Evolutionary conservation across 768 basidiomycete species (phyloP), one percentile per base, ranked within the genome.

Genomic region (Exidia glandulosa): DNA sequence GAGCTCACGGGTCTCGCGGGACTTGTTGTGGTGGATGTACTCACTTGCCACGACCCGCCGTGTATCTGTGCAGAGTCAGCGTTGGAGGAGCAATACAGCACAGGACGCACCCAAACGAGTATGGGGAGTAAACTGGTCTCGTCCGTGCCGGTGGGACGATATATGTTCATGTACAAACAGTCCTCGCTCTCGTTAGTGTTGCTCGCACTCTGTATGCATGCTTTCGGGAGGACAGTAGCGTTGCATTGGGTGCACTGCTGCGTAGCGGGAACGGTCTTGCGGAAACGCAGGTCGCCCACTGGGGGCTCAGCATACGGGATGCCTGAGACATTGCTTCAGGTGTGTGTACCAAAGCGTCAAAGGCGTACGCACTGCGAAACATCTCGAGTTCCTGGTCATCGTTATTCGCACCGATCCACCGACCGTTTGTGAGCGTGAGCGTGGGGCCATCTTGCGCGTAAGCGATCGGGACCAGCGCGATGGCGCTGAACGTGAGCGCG

Each of bases 251-350:
- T 23, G 41, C 41, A 45, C 41, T 19, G 16, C 19, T 14, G 10
- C 41, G 16, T 14, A 14, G 41, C 41, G 19, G 41, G 41, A 23
- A 14, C 19, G 19, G 41, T 23, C 3, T 19, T 10, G 41, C 41
- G 41, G 34, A 75, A 63, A 9, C 73, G 71, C 50, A 70, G 61
- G 10, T 57, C 32, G 3, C 69, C 69, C 1, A 71, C 48, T 30
- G 73, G 73, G 31, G 70, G 68, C 60, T 73, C 64, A 4, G 75
- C 73, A 55, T 66, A 75, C 0, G 73, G 73, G 23, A 75, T 70
- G 4, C 71, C 73, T 76, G 60, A 75, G 12, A 84, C 78, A 82
- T 86, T 66, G 74, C 63, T 9, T 84, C 79, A 12, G 77, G 77
- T 9, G 76, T 77, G 55, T 77, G 77, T 63, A 58, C 19, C 45